Evolutionary conservation across 768 basidiomycete genomes (phyloP).

Genomic region (Serendipita sp.): DNA sequence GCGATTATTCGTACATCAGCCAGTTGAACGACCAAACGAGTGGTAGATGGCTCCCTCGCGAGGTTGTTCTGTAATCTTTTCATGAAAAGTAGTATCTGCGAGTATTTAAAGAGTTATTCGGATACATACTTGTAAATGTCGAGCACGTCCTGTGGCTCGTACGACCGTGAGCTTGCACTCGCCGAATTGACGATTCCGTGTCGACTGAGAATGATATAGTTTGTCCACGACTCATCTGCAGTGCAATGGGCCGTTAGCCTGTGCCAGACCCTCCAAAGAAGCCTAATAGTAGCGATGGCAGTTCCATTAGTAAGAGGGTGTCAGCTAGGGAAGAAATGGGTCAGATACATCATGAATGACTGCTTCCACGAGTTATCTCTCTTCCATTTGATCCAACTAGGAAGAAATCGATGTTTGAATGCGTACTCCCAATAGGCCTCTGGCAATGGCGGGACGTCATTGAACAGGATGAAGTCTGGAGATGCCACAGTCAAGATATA

Average conservation of each 20-base stretch:
- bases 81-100: neutral
- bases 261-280: constrained; percentile 52
- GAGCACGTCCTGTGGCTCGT: constrained; percentile 50
- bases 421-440: constrained; percentile 46
- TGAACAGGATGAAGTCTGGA: neutral
- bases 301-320: constrained; percentile 4
- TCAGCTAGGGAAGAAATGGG: no score
- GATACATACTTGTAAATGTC: constrained; percentile 57
- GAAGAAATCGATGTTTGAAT: constrained; percentile 54
- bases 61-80: constrained; percentile 3
- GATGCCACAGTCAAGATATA: neutral
- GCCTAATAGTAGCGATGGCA: constrained; percentile 24
- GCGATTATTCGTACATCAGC: constrained; percentile 58
- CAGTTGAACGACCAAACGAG: constrained; percentile 51
- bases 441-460: neutral
- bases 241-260: constrained; percentile 55
- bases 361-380: constrained; percentile 48
- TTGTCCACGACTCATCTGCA: constrained; percentile 70
- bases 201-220: constrained; percentile 58
- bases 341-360: constrained; percentile 43
- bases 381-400: constrained; percentile 61
- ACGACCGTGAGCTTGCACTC: constrained; percentile 49
- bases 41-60: neutral
- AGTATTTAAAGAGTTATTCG: neutral
- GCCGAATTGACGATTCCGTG: constrained; percentile 61